Conservation (phyloP, 2,329 filamentous ascomycete species). For the Setomelanomma holmii region DNA sequence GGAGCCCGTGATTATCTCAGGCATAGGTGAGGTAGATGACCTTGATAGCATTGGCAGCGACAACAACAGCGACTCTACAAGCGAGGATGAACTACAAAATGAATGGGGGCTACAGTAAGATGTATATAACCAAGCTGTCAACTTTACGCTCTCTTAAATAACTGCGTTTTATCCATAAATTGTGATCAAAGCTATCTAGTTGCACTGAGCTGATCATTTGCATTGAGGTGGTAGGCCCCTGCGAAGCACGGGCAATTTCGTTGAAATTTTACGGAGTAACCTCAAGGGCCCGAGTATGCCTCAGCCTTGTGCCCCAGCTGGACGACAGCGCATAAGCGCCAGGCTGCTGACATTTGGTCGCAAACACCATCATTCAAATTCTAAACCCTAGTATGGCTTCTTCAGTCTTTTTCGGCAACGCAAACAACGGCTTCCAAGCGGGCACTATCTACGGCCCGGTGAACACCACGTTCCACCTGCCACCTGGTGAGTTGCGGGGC, state of each 20-base stretch:
- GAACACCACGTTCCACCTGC: no score
- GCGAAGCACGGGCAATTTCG: background rate
- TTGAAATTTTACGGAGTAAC: background rate
- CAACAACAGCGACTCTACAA: background rate
- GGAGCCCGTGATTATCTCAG: background rate
- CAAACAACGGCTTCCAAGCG: no score
- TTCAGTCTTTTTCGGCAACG: no score
- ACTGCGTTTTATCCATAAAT: background rate
- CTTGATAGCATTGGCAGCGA: background rate
- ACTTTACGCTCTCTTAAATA: background rate
- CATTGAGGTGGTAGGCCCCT: background rate
- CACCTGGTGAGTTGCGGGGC: no score
- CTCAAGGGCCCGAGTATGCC: no score
- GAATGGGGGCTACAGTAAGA: background rate
- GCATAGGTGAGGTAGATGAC: background rate
- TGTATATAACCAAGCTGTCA: background rate
- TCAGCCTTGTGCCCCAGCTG: no score
- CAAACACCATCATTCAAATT: no score
- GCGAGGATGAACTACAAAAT: background rate
- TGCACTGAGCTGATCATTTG: background rate
- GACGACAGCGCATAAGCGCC: no score
- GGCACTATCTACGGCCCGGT: no score
- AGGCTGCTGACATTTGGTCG: no score
- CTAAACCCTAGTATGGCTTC: no score
- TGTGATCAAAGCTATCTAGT: background rate